These are phyloP conservation scores for Trichoderma oligosporum DNA, from an alignment of 2,329 filamentous ascomycete genomes.

Conservation along the genomic window DNA sequence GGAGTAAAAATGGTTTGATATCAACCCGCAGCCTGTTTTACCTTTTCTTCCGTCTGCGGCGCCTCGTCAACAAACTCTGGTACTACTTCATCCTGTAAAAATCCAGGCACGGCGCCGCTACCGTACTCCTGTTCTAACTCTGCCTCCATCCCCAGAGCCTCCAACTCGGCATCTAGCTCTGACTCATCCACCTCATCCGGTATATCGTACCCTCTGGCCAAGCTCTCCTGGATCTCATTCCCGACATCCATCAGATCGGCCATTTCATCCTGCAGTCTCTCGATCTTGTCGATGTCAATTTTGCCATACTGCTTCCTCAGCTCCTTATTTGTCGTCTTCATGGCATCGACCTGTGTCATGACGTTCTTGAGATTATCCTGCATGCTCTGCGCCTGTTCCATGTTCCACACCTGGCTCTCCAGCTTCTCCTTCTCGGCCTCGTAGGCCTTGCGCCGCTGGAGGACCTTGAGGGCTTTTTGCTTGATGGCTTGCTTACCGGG, in stretches of 20 bases:
- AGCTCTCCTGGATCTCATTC: slow-evolving; percentile 96
- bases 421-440: slow-evolving; percentile 92
- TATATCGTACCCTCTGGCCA: slow-evolving; percentile 86
- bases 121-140: slow-evolving; percentile 69
- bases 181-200: slow-evolving; percentile 97
- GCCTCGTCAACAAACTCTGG: slow-evolving; percentile 92
- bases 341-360: slow-evolving; percentile 95
- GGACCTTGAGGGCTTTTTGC: slow-evolving; percentile 88
- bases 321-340: slow-evolving; percentile 94
- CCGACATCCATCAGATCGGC: slow-evolving; percentile 95
- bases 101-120: slow-evolving; percentile 68
- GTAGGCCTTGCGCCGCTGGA: slow-evolving; percentile 91
- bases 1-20: background rate
- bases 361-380: slow-evolving; percentile 98
- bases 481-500: slow-evolving; percentile 90
- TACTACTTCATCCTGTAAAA: slow-evolving; percentile 81
- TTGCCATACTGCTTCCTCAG: slow-evolving; percentile 93
- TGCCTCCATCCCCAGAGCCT: slow-evolving; percentile 91
- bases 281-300: slow-evolving; percentile 95
- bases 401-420: slow-evolving; percentile 94
- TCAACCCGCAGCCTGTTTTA: slow-evolving; percentile 72
- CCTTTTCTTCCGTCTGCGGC: slow-evolving; percentile 66
- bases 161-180: slow-evolving; percentile 92
- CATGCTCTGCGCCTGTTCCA: slow-evolving; percentile 98
- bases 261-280: slow-evolving; percentile 98